Percentiles rank a stretch among this genome's conserved stretches.
These are phyloP conservation scores for Ceratobasidium sp. DNA, from an alignment of 1,284 basidiomycete species.

Conservation along the genomic window DNA sequence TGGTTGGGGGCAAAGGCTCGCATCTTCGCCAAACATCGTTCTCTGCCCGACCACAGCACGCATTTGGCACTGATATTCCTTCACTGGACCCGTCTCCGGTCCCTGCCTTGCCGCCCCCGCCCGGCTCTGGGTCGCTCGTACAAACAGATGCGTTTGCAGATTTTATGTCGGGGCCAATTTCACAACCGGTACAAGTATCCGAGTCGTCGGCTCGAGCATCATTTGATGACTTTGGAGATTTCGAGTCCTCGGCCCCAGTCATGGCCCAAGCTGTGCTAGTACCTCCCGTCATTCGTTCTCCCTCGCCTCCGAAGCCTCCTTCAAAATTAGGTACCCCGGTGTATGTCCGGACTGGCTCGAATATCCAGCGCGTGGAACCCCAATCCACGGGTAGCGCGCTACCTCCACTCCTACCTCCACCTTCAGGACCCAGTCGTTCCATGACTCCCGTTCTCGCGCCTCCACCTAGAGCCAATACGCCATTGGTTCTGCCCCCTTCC, in stretches of 20 bases:
- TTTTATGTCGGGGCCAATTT: slow-evolving; percentile 4
- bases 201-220: slow-evolving; percentile 14
- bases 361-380: slow-evolving; percentile 18
- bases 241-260: slow-evolving; percentile 16
- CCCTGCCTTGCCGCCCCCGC: slow-evolving; percentile 23
- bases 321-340: slow-evolving; percentile 31
- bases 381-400: background rate
- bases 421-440: slow-evolving; percentile 1
- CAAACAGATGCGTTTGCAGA: slow-evolving; percentile 24
- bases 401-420: slow-evolving; percentile 28
- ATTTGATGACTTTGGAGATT: slow-evolving; percentile 34
- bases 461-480: slow-evolving; percentile 3
- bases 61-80: slow-evolving; percentile 19
- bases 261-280: background rate
- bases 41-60: slow-evolving; percentile 8
- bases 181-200: background rate
- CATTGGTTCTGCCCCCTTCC: background rate
- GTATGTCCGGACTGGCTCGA: slow-evolving; percentile 25
- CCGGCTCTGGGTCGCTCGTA: background rate
- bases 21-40: slow-evolving; percentile 35
- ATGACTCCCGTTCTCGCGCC: background rate
- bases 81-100: slow-evolving; percentile 14
- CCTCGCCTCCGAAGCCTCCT: slow-evolving; percentile 25
- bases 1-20: slow-evolving; percentile 22
- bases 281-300: slow-evolving; percentile 10